Conservation (phyloP, 495 filamentous ascomycete genomes). For the Penicillium pancosmium region DNA sequence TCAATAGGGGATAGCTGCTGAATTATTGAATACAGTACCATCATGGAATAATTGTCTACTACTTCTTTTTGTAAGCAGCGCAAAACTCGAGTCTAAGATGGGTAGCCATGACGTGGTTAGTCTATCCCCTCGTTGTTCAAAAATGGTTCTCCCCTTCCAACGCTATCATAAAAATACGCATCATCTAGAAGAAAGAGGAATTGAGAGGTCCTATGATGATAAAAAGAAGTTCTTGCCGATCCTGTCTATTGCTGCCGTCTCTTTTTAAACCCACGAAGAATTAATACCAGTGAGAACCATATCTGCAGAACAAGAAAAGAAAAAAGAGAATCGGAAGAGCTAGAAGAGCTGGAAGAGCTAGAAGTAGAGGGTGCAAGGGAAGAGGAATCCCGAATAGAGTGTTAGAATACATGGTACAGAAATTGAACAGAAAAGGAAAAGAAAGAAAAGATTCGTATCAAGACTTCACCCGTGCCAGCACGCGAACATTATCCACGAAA, state of each 20-base stretch:
- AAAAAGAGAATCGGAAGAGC: constrained; percentile 1
- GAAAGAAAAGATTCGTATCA: constrained; percentile 22
- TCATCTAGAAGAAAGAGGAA: background rate
- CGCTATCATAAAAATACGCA: background rate
- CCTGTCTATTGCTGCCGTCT: constrained; percentile 10
- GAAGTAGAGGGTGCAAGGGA: constrained; percentile 6
- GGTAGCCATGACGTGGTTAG: background rate
- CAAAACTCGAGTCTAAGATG: background rate
- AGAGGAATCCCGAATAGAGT: constrained; percentile 7
- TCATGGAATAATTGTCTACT: background rate
- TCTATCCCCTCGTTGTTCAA: background rate
- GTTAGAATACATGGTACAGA: constrained; percentile 28
- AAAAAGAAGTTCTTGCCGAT: background rate
- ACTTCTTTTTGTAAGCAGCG: too few relatives aligned
- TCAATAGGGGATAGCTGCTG: too few relatives aligned
- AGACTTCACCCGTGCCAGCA: constrained; percentile 60
- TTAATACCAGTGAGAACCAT: constrained; percentile 21
- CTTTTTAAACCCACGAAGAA: constrained; percentile 7
- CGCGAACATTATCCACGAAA: constrained; percentile 79
- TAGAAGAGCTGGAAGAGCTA: background rate
- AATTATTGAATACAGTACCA: too few relatives aligned
- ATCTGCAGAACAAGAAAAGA: constrained; percentile 15
- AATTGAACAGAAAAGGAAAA: constrained; percentile 9
- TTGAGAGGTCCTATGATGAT: background rate
- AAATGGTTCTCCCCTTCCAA: background rate